Conservation (phyloP, 257 asterid genomes). For the Hygrophila difformis region DNA sequence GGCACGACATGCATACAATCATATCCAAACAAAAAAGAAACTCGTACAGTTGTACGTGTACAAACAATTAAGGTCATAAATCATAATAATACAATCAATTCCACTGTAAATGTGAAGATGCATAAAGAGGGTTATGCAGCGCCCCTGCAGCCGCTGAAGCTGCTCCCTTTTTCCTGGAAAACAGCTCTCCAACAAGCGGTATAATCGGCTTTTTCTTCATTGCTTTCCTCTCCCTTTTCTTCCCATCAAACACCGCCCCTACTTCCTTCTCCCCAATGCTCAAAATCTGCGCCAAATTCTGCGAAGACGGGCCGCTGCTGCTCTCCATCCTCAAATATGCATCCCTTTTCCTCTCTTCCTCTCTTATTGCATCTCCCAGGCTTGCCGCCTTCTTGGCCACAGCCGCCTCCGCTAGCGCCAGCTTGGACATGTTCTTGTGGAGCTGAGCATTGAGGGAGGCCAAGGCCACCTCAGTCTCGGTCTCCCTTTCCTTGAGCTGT, state of each 20-base stretch:
- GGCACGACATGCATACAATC: too few relatives aligned
- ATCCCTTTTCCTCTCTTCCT: constrained; percentile 23
- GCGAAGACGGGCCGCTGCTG: constrained; percentile 19
- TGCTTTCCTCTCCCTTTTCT: constrained; percentile 15
- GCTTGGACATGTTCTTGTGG: constrained; percentile 68
- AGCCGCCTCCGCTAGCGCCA: constrained; percentile 58
- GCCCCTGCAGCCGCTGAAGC: constrained; percentile 10
- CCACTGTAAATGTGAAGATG: constrained; percentile 32
- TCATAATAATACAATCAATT: constrained; percentile 16
- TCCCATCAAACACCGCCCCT: background rate
- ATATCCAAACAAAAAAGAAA: too few relatives aligned
- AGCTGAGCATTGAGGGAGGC: constrained; percentile 82
- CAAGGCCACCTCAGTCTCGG: constrained; percentile 63
- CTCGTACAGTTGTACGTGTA: too few relatives aligned
- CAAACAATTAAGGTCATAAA: too few relatives aligned
- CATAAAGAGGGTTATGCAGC: constrained; percentile 41
- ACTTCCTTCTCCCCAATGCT: constrained; percentile 22
- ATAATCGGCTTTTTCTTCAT: constrained; percentile 69
- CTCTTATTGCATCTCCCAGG: constrained; percentile 8
- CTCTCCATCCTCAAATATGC: constrained; percentile 12
- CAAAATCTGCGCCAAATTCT: constrained; percentile 42
- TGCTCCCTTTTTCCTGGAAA: constrained; percentile 46
- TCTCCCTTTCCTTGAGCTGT: constrained; percentile 53
- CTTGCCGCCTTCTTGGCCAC: constrained; percentile 3
- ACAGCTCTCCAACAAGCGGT: constrained; percentile 63